Evolutionary conservation across 768 basidiomycete genomes (phyloP), one percentile per base, ranked within the genome.

Genomic region (Agaricus subrufescens): DNA sequence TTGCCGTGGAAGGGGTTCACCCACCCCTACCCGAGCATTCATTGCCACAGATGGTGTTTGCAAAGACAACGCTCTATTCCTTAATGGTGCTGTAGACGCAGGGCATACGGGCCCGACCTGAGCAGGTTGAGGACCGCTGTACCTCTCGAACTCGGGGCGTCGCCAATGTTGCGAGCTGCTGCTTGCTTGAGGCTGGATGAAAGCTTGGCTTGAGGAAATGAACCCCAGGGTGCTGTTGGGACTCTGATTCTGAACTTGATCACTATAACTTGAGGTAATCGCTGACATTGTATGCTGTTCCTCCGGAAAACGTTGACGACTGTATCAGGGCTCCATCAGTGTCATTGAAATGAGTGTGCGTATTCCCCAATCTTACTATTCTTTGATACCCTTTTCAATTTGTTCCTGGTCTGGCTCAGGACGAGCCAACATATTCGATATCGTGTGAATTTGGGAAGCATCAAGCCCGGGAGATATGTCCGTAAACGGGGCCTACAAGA

Each of bases 361-460:
- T 23, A n/a, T 26, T 30, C 34, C 11, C 2, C 27, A 14, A 19
- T 73, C 84, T 58, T 60, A 86, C 86, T 80, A 79, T 57, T 80
- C 78, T 12, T 69, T 64, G 10, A 84, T 63, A 57, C 70, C 67
- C 38, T 65, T 59, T 14, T 65, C 52, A 1, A 83, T 75, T 54
- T 80, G 77, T 8, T 61, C 66, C 46, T 81, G 76, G 43, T 73
- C 66, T 8, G 82, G 79, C 7, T 64, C 46, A 2, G 69, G 61
- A 52, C 87, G 67, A 37, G 71, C 69, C 1, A 91, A 66, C 19
- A 93, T 78, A n/a, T 64, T 68, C 4, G 82, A 79, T 15, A 87
- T 73, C 8, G 81, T 73, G 38, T 66, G 66, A 15, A 81, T 72
- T 49, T 84, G 80, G 8, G 62, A 62, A 12, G 64, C 46, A 19